Evolutionary conservation across 495 filamentous ascomycete genomes (phyloP), one percentile per base, ranked within the genome.

Genomic region (Tuber melanosporum): DNA sequence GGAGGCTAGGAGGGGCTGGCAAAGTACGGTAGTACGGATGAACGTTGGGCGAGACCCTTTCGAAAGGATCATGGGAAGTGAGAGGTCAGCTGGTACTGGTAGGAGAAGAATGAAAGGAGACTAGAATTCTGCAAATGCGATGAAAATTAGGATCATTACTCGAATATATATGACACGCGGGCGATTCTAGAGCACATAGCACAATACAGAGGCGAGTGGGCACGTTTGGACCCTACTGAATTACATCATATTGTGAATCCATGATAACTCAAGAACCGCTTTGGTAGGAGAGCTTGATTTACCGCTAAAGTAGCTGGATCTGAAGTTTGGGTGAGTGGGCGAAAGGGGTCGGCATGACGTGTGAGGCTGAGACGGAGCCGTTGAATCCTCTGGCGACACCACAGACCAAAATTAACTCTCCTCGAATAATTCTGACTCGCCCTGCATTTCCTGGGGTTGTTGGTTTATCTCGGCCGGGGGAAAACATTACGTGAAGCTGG

Each of bases 281-380:
- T 32, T 71, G 70, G 57, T 36, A 45, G 47, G 39, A 26, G 66
- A 39, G 32, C 43, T 44, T 66, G 36, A n/a, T 41, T 41, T 41
- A 41, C 39, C 39, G 66, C 22, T 62, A 32, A 32, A 32, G 0
- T 32, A 44, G 36, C 45, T 44, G 41, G 73, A 20, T 22, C 17
- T 14, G 7, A 43, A 42, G 71, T 2, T 70, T 70, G 72, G 44
- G 49, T 72, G 62, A 17, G 72, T 47, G 3, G 71, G 71, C 26
- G 71, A 46, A 46, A 43, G 17, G 71, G 71, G 73, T 41, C 32
- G 74, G 43, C 76, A 81, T 81, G 80, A 82, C 80, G 79, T 81
- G 69, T 41, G 80, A 78, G 80, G 80, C 80, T 82, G 79, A 78
- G 75, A 57, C 32, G 71, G 32, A 26, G 32, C 26, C 57, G 52